Evolutionary conservation across 1,284 basidiomycete species (phyloP).

Genomic region (Tilletia setariae): DNA sequence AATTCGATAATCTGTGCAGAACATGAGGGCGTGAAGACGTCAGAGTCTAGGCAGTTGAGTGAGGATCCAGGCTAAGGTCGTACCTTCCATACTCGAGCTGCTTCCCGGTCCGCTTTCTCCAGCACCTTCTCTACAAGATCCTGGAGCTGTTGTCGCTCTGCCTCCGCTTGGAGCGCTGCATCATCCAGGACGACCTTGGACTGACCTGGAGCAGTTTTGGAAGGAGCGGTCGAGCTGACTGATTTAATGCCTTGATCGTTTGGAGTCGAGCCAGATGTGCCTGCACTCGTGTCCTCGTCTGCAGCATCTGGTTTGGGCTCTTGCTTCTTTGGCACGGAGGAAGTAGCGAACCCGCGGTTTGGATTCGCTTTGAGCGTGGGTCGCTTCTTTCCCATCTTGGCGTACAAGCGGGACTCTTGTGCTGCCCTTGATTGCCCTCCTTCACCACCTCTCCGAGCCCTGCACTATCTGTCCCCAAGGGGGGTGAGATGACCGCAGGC

Average conservation of each 20-base stretch:
- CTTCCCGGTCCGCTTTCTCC: constrained; percentile 85
- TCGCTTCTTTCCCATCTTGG: constrained; percentile 14
- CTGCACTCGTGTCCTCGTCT: constrained; percentile 35
- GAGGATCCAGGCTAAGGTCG: no score
- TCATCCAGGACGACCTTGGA: constrained; percentile 23
- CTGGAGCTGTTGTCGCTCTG: constrained; percentile 50
- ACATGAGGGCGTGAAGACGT: not conserved
- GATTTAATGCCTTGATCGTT: not conserved
- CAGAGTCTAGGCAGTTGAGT: no score
- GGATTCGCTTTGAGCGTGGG: constrained; percentile 11
- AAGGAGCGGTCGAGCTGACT: not conserved
- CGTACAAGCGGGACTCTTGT: no score
- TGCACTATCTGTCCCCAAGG: no score
- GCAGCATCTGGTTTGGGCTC: constrained; percentile 55
- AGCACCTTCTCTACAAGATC: constrained; percentile 68
- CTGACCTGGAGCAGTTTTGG: not conserved
- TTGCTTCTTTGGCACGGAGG: constrained; percentile 73
- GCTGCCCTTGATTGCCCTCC: no score
- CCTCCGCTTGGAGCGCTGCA: constrained; percentile 28
- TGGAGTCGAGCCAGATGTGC: constrained; percentile 1
- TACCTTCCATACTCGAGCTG: constrained; percentile 67
- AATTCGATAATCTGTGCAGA: constrained; percentile 69
- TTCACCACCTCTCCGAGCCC: no score
- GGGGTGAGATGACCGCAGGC: no score
- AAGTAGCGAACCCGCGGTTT: constrained; percentile 52